Conservation (phyloP, 2,329 filamentous ascomycete genomes). For the Penicillium glabrum region DNA sequence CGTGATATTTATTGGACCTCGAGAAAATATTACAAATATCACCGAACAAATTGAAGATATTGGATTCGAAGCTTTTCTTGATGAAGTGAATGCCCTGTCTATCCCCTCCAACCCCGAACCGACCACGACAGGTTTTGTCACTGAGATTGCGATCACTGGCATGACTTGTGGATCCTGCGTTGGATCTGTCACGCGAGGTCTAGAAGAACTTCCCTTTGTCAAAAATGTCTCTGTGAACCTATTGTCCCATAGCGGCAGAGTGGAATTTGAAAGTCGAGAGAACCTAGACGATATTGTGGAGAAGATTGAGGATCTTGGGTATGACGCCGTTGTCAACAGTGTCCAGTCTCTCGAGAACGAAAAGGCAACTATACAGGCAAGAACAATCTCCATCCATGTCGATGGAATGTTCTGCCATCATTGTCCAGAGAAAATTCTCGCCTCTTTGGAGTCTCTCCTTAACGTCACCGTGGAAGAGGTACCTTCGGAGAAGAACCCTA, state of each 20-base stretch:
- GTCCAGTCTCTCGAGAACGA: conserved; percentile 33
- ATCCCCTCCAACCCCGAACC: conserved; percentile 5
- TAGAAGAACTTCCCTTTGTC: conserved; percentile 50
- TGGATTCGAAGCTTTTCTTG: conserved; percentile 48
- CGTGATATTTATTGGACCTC: conserved; percentile 55
- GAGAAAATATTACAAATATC: conserved; percentile 47
- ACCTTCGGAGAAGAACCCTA: conserved; percentile 62
- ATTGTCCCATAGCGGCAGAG: conserved; percentile 50
- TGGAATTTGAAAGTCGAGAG: conserved; percentile 50
- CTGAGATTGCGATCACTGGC: conserved; percentile 53
- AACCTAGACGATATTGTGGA: conserved; percentile 48
- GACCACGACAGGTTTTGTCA: conserved; percentile 28
- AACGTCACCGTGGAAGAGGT: conserved; percentile 40
- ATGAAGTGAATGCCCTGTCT: conserved; percentile 30
- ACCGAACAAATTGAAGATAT: conserved; percentile 51
- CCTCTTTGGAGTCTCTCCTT: conserved; percentile 48
- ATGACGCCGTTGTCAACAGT: conserved; percentile 61
- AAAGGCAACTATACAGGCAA: conserved; percentile 32
- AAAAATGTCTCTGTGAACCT: conserved; percentile 51
- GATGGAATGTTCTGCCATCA: conserved; percentile 74
- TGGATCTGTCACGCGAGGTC: conserved; percentile 47
- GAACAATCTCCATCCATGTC: conserved; percentile 65
- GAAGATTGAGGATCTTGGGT: conserved; percentile 61
- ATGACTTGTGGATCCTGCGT: conserved; percentile 62
- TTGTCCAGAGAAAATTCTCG: conserved; percentile 56